A percentile compares a stretch with the other conserved stretches of the same genome.
These are phyloP conservation scores for Paramecium pentaurelia DNA, from an alignment of 73 alveolate species.

Conservation along the genomic window DNA sequence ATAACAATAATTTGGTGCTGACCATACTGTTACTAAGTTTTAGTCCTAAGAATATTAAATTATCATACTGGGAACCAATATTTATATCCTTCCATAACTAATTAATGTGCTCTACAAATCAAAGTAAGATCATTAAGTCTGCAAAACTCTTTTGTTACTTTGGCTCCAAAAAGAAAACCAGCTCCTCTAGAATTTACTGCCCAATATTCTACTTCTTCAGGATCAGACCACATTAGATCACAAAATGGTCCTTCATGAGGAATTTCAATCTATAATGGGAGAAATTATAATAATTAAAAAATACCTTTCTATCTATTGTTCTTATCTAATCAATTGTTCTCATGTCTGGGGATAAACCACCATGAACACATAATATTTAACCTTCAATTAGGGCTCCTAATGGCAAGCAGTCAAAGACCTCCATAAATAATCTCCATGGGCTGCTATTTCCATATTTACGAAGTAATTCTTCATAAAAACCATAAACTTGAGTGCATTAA, in stretches of 20 bases:
- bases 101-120: slow-evolving; percentile 84
- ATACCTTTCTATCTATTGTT: slow-evolving; percentile 70
- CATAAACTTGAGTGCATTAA: slow-evolving; percentile 66
- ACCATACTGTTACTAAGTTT: slow-evolving; percentile 95
- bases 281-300: neutral
- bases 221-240: slow-evolving; percentile 92
- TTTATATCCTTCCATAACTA: slow-evolving; percentile 83
- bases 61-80: slow-evolving; percentile 81
- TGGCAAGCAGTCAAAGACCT: slow-evolving; percentile 75
- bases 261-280: slow-evolving; percentile 63
- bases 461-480: slow-evolving; percentile 81
- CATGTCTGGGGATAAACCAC: slow-evolving; percentile 93
- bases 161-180: slow-evolving; percentile 65
- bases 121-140: slow-evolving; percentile 78
- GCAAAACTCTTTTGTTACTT: slow-evolving; percentile 79
- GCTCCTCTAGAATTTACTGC: slow-evolving; percentile 70
- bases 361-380: slow-evolving; percentile 90
- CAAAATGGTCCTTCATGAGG: slow-evolving; percentile 89
- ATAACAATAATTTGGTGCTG: slow-evolving; percentile 96
- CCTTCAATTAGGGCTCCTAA: slow-evolving; percentile 86
- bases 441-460: slow-evolving; percentile 86
- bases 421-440: slow-evolving; percentile 81
- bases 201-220: slow-evolving; percentile 90
- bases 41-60: slow-evolving; percentile 69
- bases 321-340: slow-evolving; percentile 83